These are phyloP conservation scores for Alnus glutinosa DNA, from an alignment of 306 rosid species.

Conservation along the genomic window DNA sequence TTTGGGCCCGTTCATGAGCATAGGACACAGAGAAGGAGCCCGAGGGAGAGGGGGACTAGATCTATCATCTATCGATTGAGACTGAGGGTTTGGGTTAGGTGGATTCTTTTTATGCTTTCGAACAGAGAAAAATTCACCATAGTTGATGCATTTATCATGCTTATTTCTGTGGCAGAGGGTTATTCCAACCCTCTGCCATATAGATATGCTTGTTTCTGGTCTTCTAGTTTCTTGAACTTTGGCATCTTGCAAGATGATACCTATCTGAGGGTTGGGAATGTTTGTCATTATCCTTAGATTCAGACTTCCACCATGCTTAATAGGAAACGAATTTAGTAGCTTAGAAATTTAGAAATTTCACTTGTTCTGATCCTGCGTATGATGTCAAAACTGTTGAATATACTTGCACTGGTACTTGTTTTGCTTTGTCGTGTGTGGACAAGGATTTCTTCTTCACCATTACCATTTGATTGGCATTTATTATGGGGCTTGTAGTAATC, in stretches of 20 bases:
- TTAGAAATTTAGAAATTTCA: not conserved
- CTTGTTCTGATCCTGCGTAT: not conserved
- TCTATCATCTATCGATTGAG: too few relatives aligned
- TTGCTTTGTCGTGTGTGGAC: not conserved
- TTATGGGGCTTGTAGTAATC: not conserved
- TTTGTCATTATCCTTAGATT: not conserved
- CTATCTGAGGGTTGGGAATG: not conserved
- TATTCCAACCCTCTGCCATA: not conserved
- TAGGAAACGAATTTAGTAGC: not conserved
- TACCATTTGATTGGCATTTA: not conserved
- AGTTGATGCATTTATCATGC: too few relatives aligned
- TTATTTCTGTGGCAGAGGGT: too few relatives aligned
- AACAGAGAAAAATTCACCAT: too few relatives aligned
- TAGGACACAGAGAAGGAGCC: too few relatives aligned
- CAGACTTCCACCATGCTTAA: slow-evolving; percentile 1
- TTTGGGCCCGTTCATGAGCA: too few relatives aligned
- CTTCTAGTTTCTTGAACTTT: not conserved
- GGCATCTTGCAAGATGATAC: not conserved
- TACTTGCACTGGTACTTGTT: not conserved
- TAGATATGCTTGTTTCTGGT: not conserved
- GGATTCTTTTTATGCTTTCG: too few relatives aligned
- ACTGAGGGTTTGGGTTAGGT: too few relatives aligned
- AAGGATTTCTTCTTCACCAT: not conserved
- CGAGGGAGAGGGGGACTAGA: too few relatives aligned
- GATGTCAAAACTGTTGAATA: not conserved